A percentile compares a stretch with the other conserved stretches of the same genome.
phyloP scores from a whole-genome alignment of 176 grass and related monocot species.

The Phyllostachys edulis region DNA sequence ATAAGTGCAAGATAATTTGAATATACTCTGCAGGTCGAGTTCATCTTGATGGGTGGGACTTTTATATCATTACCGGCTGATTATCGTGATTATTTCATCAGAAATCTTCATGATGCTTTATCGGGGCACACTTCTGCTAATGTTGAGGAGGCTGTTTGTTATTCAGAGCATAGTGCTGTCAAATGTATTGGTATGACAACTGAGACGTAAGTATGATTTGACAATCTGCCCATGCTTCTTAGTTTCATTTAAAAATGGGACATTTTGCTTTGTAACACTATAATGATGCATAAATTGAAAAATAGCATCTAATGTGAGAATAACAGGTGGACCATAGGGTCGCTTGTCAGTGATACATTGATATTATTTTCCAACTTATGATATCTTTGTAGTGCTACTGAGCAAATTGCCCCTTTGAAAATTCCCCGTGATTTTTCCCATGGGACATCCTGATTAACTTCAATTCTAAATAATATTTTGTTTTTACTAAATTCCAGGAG shows the following conservation, averaged over 20 bases:
- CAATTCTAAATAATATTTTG: slow-evolving; percentile 18
- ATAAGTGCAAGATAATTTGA: not conserved
- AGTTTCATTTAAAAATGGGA: not conserved
- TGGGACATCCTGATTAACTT: slow-evolving; percentile 16
- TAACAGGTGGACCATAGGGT: no score
- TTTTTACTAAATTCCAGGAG: slow-evolving; percentile 51
- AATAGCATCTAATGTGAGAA: no score
- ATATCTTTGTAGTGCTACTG: no score
- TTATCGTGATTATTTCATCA: slow-evolving; percentile 97
- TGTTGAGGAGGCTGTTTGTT: slow-evolving; percentile 97
- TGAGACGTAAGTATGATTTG: slow-evolving; percentile 68
- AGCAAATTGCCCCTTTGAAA: not conserved
- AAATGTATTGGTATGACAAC: slow-evolving; percentile 99
- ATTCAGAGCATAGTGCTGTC: slow-evolving; percentile 87
- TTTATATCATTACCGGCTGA: slow-evolving; percentile 94
- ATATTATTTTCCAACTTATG: no score
- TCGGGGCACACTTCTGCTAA: slow-evolving; percentile 90
- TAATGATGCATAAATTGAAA: no score
- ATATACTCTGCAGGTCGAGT: slow-evolving; percentile 65
- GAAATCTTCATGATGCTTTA: slow-evolving; percentile 98
- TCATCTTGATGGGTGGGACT: slow-evolving; percentile 97
- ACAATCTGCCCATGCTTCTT: not conserved
- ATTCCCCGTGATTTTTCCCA: not conserved
- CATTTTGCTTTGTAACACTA: no score
- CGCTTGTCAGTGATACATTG: no score